phyloP scores from a whole-genome alignment of 805 yeast species.

The Yamadazyma laniorum region DNA sequence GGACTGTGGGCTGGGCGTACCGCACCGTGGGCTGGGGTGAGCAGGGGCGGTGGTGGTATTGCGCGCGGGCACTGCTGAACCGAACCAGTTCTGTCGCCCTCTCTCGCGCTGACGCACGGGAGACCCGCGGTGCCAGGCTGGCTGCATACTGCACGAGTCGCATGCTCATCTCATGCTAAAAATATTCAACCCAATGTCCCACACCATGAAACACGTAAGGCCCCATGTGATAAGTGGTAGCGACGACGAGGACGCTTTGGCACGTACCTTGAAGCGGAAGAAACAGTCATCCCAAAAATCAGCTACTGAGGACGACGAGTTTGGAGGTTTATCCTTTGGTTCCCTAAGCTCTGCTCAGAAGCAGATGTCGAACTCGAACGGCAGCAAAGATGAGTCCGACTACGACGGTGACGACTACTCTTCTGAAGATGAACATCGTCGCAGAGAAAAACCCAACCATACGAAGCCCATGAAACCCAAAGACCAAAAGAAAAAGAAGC shows the following conservation, averaged over 20 bases:
- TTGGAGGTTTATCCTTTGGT: conserved; percentile 60
- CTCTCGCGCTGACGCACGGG: no score
- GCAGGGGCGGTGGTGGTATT: no score
- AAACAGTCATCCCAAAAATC: background rate
- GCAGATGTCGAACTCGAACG: background rate
- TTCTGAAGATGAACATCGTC: conserved; percentile 12
- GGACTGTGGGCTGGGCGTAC: no score
- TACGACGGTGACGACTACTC: conserved; percentile 17
- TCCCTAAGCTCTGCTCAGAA: conserved; percentile 59
- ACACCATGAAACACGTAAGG: conserved; percentile 4
- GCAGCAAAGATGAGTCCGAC: conserved; percentile 7
- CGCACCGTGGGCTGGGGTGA: no score
- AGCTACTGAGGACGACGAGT: conserved; percentile 56
- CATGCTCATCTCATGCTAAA: no score
- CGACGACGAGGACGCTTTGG: conserved; percentile 17
- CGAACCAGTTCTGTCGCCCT: no score
- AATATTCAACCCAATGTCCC: no score
- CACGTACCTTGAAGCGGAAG: conserved; percentile 2
- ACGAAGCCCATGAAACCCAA: background rate
- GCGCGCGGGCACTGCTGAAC: no score
- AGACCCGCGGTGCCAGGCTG: no score
- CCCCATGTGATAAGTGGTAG: conserved; percentile 2
- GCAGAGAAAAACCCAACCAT: background rate
- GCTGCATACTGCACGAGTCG: no score
- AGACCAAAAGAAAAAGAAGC: conserved; percentile 33